Conservation (phyloP, 2,329 filamentous ascomycete species). For the Truncatella angustata region DNA sequence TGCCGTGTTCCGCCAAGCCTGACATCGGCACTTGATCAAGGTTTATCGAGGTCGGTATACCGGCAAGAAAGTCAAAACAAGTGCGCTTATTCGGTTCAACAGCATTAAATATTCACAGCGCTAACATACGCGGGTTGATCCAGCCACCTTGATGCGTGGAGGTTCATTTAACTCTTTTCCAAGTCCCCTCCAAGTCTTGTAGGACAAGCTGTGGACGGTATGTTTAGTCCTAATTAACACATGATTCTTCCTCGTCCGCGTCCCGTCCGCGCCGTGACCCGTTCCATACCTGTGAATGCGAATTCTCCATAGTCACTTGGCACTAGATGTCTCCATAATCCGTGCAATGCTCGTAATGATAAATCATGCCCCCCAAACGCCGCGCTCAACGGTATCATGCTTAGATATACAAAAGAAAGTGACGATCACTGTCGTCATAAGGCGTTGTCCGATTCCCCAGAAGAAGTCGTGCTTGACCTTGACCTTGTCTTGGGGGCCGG, state of each 20-base stretch:
- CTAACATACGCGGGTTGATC: background rate
- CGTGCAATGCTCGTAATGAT: background rate
- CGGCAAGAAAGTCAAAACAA: background rate
- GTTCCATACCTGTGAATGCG: no score
- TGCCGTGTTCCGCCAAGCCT: background rate
- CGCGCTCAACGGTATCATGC: slow-evolving; percentile 7
- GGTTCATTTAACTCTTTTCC: no score
- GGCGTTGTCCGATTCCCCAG: background rate
- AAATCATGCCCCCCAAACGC: slow-evolving; percentile 1
- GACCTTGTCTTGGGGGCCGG: slow-evolving; percentile 2
- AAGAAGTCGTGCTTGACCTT: background rate
- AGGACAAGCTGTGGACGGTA: no score
- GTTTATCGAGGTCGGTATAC: background rate
- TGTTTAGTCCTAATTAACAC: no score
- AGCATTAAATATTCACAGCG: no score
- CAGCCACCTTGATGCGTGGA: background rate
- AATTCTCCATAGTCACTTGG: background rate
- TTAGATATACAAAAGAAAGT: background rate
- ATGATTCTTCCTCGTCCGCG: no score
- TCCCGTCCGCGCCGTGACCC: no score
- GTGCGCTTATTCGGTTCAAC: background rate
- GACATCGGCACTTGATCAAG: background rate
- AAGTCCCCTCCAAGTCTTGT: no score
- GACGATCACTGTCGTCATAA: background rate
- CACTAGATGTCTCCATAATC: background rate